phyloP scores from a whole-genome alignment of 2,329 filamentous ascomycete species.

The Ophiocordyceps camponoti-saundersi region DNA sequence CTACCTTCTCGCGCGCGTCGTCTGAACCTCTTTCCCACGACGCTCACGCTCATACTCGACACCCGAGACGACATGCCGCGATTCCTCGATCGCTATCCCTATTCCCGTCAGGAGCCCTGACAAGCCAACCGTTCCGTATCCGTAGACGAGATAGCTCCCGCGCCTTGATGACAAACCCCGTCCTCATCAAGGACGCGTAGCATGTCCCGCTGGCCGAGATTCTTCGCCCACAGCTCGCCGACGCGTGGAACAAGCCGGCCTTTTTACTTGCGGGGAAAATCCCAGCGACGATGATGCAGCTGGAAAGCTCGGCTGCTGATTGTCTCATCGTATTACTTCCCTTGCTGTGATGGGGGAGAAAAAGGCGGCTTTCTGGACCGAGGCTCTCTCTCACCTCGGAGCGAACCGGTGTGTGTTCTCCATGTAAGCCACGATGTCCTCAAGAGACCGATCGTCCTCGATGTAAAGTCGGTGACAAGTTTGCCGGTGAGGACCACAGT shows the following conservation, averaged over 20 bases:
- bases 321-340: not conserved
- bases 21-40: conserved; percentile 71
- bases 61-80: too few relatives aligned
- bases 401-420: conserved; percentile 46
- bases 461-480: conserved; percentile 50
- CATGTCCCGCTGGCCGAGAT: conserved; percentile 58
- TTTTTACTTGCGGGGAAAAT: conserved; percentile 61
- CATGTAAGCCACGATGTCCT: conserved; percentile 61
- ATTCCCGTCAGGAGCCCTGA: conserved; percentile 44
- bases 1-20: conserved; percentile 55
- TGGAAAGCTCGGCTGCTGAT: conserved; percentile 60
- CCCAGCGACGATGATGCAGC: conserved; percentile 62
- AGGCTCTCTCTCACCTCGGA: conserved; percentile 40
- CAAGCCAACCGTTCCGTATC: conserved; percentile 48
- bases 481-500: conserved; percentile 26
- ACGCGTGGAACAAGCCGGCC: conserved; percentile 48
- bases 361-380: too few relatives aligned
- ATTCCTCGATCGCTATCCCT: conserved; percentile 40
- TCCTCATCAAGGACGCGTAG: conserved; percentile 49
- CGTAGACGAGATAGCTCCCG: conserved; percentile 55
- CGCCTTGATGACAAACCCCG: conserved; percentile 54
- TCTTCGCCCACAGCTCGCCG: conserved; percentile 62
- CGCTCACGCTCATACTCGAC: too few relatives aligned
- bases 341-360: too few relatives aligned
- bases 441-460: conserved; percentile 52